Evolutionary conservation across 768 basidiomycete species (phyloP).

Genomic region (Mycena haematopus): DNA sequence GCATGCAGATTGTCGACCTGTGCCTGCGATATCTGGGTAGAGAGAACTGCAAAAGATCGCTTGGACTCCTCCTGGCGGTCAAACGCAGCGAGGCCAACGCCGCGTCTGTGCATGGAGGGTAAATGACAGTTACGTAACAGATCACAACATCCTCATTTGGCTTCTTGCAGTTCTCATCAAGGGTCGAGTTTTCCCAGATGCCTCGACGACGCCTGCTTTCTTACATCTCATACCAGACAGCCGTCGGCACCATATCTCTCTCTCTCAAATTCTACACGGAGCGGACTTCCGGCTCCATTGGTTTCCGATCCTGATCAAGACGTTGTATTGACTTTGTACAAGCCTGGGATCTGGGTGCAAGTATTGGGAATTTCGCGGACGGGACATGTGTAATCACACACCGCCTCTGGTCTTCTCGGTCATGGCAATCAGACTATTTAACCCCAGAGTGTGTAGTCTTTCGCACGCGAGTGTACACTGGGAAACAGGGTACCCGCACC

Average conservation of each 20-base stretch:
- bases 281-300: constrained; percentile 5
- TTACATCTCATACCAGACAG: no score
- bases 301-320: neutral
- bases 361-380: neutral
- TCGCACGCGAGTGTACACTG: constrained; percentile 6
- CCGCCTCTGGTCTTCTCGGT: constrained; percentile 17
- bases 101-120: constrained; percentile 70
- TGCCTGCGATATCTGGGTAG: constrained; percentile 72
- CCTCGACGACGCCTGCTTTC: neutral
- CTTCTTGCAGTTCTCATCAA: no score
- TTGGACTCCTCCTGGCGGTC: constrained; percentile 86
- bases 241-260: no score
- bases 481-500: constrained; percentile 16
- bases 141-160: no score
- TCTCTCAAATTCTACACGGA: neutral
- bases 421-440: constrained; percentile 10
- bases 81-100: constrained; percentile 88
- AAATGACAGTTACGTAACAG: no score
- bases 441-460: neutral
- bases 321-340: neutral
- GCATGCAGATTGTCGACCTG: constrained; percentile 82
- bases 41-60: constrained; percentile 82
- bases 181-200: neutral
- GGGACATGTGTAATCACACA: neutral
- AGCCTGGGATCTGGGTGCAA: constrained; percentile 6